Base-by-base conservation (phyloP, 2,329 filamentous ascomycete species). In the Beauveria asiatica region DNA sequence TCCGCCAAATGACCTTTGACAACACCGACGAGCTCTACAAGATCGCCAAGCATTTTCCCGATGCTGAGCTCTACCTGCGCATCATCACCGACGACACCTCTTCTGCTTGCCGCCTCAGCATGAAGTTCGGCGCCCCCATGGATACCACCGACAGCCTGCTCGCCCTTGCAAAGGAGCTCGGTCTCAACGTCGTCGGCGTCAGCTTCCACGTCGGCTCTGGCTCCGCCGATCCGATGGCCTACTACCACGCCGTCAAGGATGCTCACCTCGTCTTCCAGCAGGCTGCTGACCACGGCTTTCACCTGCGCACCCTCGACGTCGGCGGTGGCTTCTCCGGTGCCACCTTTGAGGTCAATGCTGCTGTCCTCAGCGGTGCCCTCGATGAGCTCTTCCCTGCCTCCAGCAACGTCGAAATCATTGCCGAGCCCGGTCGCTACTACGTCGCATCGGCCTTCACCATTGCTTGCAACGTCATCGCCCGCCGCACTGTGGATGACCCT, bases 1-100 rank as follows among this genome's bases (percentile, higher is more conserved):
- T 99, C 72, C 93, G 89, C 78, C 90, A 96, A 81, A 97, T 99
- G 93, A 99, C 94, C 2, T 97, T 99, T 72, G 94, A 99, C 83
- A 99, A 99, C 69, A 85, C 89, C 72, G 94, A 99, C 74, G 94
- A 99, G 81, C 84, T 99, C 57, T 91, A 93, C 84, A 99, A 99
- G 83, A 93, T 96, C 74, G 94, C 95, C 75, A 89, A 91, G 75
- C 84, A 94, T 68, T 97, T 84, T 71, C 93, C 94, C 2, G 85
- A 85, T 52, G 94, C 94, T 30, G 90, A 97, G 78, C 85, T 99
- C 46, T 96, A 89, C 75, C 81, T 99, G 63, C 92, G 94, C 69
- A 99, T 99, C 76, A 81, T 92, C 72, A 99, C 94, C 62, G 94
- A 99, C 72, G 94, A 99, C 74, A 95, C 92, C 50, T 91, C 90